Evolutionary conservation across 73 alveolate species (phyloP), one percentile per base, ranked within the genome.

Genomic region (Chromera velia): DNA sequence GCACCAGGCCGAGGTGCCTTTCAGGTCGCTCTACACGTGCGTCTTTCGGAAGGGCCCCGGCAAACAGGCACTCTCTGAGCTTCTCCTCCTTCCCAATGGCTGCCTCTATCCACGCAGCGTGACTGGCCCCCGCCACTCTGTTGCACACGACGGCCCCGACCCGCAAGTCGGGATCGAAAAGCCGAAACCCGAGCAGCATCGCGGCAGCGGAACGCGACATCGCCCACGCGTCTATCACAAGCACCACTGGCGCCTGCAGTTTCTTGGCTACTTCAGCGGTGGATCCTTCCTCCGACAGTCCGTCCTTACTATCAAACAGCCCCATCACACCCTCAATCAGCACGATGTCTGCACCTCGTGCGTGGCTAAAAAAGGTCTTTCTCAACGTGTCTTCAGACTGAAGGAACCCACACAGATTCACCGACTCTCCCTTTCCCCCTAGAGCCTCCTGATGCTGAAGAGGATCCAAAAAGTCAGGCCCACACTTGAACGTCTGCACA

Each of bases 391-490:
- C 1, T 29, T 13, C n/a, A 17, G 31, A 27, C 69, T 24, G n/a
- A 27, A 55, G 18, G 31, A 27, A 55, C 18, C 69, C 69, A 17
- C n/a, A 27, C 69, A 55, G n/a, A 29, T 55, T 55, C 31, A 55
- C 69, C 69, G 69, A 55, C 28, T 27, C 31, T 17, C 18, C 69
- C n/a, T n/a, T n/a, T n/a, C n/a, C n/a, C 18, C 69, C 69, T 24
- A 27, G n/a, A 55, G 69, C 69, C 6, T 27, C 69, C n/a, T 27
- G 6, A 29, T 55, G 69, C 31, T 55, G 69, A 27, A 55, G 18
- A 7, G 69, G 69, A 17, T 55, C 69, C 69, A 55, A 55, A 55
- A 55, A 55, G 69, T 55, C 69, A 13, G 69, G 69, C n/a, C 69
- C 69, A 27, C 18, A 27, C 69, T 55, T 55, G 69, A 55, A 55